Evolutionary conservation across 2,329 filamentous ascomycete species (phyloP).

Genomic region (Sporothrix dimorphospora): DNA sequence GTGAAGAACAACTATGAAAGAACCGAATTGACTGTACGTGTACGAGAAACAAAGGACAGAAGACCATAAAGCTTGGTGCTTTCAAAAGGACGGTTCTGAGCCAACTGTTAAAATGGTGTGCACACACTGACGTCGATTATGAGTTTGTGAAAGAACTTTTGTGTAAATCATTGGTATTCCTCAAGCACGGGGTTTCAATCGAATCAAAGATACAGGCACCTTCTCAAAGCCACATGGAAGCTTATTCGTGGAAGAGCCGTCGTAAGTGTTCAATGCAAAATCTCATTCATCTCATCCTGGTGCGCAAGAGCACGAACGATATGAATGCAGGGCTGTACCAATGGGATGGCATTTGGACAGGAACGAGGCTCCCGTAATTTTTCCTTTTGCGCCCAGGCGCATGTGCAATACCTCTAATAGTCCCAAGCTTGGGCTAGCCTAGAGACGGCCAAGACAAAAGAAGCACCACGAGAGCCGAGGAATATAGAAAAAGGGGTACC

Average conservation of each 20-base stretch:
- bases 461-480: neutral
- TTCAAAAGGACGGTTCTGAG: too few species aligned
- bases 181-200: neutral
- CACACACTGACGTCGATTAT: neutral
- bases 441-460: conserved; percentile 8
- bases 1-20: too few species aligned
- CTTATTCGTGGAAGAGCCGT: neutral
- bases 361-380: neutral
- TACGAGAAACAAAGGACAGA: too few species aligned
- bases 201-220: too few species aligned
- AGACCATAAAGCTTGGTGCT: too few species aligned
- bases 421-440: too few species aligned
- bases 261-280: neutral
- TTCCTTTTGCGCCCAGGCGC: neutral
- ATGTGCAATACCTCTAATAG: too few species aligned
- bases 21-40: too few species aligned
- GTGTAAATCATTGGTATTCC: neutral
- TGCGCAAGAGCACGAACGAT: neutral
- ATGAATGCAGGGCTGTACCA: neutral
- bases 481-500: neutral
- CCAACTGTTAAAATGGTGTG: neutral
- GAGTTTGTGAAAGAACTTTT: neutral
- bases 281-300: neutral
- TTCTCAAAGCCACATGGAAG: neutral
- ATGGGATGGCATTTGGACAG: too few species aligned